phyloP scores from a whole-genome alignment of 768 basidiomycete species.

The Lactarius trivialis region DNA sequence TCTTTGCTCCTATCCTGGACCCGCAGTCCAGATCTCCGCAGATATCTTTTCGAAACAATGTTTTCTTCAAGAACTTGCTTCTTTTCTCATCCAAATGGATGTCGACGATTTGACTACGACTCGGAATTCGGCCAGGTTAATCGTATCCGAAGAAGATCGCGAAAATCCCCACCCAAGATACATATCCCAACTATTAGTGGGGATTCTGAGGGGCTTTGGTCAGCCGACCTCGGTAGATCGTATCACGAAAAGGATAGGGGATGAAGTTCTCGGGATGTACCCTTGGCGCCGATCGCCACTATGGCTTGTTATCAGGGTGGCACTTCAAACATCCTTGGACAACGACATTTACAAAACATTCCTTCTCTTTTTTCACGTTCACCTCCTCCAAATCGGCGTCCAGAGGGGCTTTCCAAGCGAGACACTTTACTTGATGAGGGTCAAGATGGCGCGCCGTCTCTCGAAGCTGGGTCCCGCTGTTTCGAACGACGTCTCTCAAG shows the following conservation, averaged over 20 bases:
- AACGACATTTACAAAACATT: background rate
- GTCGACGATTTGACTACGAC: background rate
- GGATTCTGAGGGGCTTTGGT: slow-evolving; percentile 26
- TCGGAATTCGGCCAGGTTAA: background rate
- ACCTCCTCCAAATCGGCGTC: background rate
- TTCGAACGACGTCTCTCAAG: background rate
- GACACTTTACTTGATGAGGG: background rate
- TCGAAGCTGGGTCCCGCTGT: background rate
- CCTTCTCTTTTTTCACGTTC: background rate
- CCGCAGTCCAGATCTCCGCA: slow-evolving; percentile 34
- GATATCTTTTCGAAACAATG: background rate
- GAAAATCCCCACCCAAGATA: background rate
- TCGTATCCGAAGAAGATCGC: background rate
- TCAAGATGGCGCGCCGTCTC: background rate
- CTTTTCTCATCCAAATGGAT: background rate
- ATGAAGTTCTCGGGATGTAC: background rate
- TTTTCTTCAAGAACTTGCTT: background rate
- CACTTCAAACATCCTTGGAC: slow-evolving; percentile 28
- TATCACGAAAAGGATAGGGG: slow-evolving; percentile 5
- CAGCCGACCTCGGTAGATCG: slow-evolving; percentile 26
- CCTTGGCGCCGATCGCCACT: slow-evolving; percentile 22
- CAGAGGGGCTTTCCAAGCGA: background rate
- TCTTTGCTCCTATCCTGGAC: slow-evolving; percentile 30
- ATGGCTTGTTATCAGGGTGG: slow-evolving; percentile 30
- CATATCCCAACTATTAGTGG: background rate